These are phyloP conservation scores for Eutrema heterophyllum DNA, from an alignment of 345 rosid species.

Conservation along the genomic window DNA sequence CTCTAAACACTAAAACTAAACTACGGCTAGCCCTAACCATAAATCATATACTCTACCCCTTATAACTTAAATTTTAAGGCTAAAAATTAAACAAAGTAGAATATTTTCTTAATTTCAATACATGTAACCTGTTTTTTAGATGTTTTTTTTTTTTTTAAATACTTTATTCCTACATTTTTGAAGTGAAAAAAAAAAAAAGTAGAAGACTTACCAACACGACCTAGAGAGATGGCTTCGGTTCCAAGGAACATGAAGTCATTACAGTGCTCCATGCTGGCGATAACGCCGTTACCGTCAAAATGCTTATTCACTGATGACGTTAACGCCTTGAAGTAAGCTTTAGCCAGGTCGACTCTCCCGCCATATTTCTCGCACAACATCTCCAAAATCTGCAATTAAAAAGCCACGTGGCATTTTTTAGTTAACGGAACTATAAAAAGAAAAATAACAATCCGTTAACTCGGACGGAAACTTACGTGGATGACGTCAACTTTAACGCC, in stretches of 20 bases:
- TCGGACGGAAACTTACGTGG: slow-evolving; percentile 54
- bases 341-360: slow-evolving; percentile 88
- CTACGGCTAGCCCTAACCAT: no score
- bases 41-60: no score
- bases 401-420: no score
- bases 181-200: neutral
- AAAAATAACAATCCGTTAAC: neutral
- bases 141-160: no score
- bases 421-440: no score
- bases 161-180: no score
- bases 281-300: slow-evolving; percentile 90
- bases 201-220: slow-evolving; percentile 79
- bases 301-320: slow-evolving; percentile 77
- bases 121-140: no score
- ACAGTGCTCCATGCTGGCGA: slow-evolving; percentile 98
- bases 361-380: slow-evolving; percentile 85
- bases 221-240: slow-evolving; percentile 86
- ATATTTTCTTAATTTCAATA: no score
- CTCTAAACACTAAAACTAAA: no score
- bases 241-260: slow-evolving; percentile 99
- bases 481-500: slow-evolving; percentile 99
- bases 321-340: slow-evolving; percentile 74
- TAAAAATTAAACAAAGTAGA: no score
- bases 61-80: no score
- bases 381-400: slow-evolving; percentile 56